Evolutionary conservation across 495 filamentous ascomycete species (phyloP).

Genomic region (Aeminium ludgeri): DNA sequence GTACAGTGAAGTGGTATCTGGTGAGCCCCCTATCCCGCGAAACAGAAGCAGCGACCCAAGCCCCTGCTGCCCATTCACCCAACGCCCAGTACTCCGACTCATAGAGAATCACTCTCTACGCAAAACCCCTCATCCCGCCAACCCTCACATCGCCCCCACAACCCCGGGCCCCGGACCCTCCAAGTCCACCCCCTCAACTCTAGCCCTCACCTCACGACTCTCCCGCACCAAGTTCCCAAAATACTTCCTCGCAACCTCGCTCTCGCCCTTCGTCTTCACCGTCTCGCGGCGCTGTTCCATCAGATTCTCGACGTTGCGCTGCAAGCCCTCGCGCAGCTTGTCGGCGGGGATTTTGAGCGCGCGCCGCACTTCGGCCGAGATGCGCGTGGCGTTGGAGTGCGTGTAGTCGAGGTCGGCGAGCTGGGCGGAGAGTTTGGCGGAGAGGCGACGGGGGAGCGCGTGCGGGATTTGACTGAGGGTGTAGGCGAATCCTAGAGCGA

Average conservation of each 20-base stretch:
- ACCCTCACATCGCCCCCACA: too few species aligned
- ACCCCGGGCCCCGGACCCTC: conserved; percentile 45
- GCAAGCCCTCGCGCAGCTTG: conserved; percentile 59
- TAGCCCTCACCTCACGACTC: conserved; percentile 48
- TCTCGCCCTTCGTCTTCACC: conserved; percentile 32
- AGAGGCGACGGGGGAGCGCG: conserved; percentile 74
- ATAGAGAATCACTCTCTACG: too few species aligned
- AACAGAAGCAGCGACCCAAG: too few species aligned
- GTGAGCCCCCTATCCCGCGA: too few species aligned
- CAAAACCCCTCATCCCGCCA: too few species aligned
- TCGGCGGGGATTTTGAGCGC: conserved; percentile 73
- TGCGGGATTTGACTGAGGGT: conserved; percentile 69
- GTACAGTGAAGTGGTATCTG: too few species aligned
- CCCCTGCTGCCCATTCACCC: too few species aligned
- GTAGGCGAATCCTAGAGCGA: conserved; percentile 55
- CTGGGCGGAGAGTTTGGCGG: conserved; percentile 61
- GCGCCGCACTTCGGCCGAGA: conserved; percentile 66
- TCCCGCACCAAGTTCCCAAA: conserved; percentile 73
- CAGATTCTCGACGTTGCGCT: conserved; percentile 68
- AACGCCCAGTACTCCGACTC: too few species aligned
- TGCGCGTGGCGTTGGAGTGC: conserved; percentile 69
- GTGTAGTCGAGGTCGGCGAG: conserved; percentile 77
- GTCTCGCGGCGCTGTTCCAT: conserved; percentile 62
- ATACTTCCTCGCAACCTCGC: conserved; percentile 28
- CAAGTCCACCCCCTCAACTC: conserved; percentile 67